These are phyloP conservation scores for Trichosanthes truncata DNA, from an alignment of 306 rosid genomes.

Conservation along the genomic window DNA sequence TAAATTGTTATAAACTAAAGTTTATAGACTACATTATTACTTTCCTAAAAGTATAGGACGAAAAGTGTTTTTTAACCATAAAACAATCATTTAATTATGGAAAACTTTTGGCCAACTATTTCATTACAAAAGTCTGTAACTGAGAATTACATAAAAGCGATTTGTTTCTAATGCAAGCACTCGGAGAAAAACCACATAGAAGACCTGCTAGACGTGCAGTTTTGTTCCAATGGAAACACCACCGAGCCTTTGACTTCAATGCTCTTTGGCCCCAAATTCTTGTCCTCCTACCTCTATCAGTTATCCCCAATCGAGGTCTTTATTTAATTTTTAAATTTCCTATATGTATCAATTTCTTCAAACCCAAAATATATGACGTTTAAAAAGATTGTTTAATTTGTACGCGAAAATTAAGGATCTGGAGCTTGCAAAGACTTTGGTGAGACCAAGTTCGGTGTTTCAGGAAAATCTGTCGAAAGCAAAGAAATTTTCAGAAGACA, in stretches of 20 bases:
- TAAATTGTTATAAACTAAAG: no score
- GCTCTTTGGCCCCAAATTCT: conserved; percentile 24
- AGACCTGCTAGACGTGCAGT: conserved; percentile 29
- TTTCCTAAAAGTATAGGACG: no score
- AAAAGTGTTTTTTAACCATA: no score
- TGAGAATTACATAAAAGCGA: no score
- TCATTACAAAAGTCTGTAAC: no score
- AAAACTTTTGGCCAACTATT: no score
- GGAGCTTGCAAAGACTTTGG: conserved; percentile 7
- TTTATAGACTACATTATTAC: no score
- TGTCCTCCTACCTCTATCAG: conserved; percentile 31
- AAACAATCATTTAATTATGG: no score
- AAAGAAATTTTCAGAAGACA: background rate
- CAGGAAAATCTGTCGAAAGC: background rate
- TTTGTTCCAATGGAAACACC: conserved; percentile 15
- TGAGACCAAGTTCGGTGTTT: background rate
- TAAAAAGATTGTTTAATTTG: background rate
- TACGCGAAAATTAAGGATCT: background rate
- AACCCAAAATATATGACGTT: background rate
- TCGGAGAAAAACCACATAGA: conserved; percentile 8
- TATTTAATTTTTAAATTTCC: background rate
- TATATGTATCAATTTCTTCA: background rate
- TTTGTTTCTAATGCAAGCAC: conserved; percentile 14
- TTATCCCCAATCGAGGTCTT: conserved; percentile 44
- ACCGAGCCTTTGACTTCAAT: conserved; percentile 19